Base-by-base conservation (phyloP, 805 yeast species). In the Ogataea ramenticola region DNA sequence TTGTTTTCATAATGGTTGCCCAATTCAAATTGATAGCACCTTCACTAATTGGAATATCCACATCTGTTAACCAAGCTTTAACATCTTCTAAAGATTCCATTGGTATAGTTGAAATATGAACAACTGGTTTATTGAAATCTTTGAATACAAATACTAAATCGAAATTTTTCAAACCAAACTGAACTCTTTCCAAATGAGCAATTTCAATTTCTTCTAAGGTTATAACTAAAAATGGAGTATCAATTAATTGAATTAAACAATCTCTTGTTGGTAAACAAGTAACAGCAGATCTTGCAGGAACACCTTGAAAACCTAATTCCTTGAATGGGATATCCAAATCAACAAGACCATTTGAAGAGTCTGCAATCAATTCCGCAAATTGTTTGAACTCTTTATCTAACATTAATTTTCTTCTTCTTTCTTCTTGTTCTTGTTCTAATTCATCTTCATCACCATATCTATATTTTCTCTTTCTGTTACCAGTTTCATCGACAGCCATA, bases 381-480 rank as follows among this genome's bases (percentile, higher is more conserved):
- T 75, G 72, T 64, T 80, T 82, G 68, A 90, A 93, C 65, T 93
- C 98, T 63, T 85, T 87, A 67, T 93, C 96, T 56, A 93, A 76
- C 33, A 87, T 77, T 21, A 86, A 85, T 56, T 95, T 86, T 66
- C 96, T 78, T 65, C 91, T 77, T 69, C 97, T 82, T 68, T 93
- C 99, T 64, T 93, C 98, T 67, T 91, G 97, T 68, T 93, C 99
- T 66, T 91, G 97, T 66, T 93, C 98, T 51, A 93, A 72, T 67
- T 93, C 99, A 64, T 93, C 99, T 64, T 93, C 99, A 62, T 93
- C 99, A 39, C 99, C 99, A 61, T 93, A 93, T 52, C 82, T 72
- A 64, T 82, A 83, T 51, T 76, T 77, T 64, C 97, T 80, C 68
- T 87, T 83, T 49, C 96, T 82, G 48, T 88, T 90, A 51, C 97